Percentiles rank a stretch among this genome's conserved stretches.
These are phyloP conservation scores for Polytrichum commune DNA, from an alignment of 225 moss, liverwort and hornwort genomes.

Conservation along the genomic window DNA sequence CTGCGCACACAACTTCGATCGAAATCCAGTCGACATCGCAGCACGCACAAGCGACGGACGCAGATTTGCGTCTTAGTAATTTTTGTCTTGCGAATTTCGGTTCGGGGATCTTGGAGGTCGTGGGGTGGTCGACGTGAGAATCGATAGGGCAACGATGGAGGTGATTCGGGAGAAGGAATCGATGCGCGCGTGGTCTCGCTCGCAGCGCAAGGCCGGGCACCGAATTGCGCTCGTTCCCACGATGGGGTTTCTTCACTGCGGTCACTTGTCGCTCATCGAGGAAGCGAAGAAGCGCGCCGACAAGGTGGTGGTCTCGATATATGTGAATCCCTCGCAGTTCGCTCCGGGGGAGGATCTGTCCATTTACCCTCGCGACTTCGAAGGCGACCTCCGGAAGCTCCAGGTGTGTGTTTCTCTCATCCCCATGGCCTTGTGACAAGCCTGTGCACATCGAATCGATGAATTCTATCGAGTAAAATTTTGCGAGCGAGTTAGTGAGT, in stretches of 20 bases:
- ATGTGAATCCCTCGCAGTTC: slow-evolving; percentile 91
- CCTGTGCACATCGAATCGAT: neutral
- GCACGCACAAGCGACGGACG: no score
- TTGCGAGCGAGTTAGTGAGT: no score
- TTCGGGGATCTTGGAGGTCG: no score
- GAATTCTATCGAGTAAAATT: no score
- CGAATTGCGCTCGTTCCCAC: slow-evolving; percentile 79
- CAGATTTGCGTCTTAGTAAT: no score
- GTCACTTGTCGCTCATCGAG: slow-evolving; percentile 73
- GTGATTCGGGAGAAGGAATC: slow-evolving; percentile 66
- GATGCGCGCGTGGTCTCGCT: slow-evolving; percentile 85
- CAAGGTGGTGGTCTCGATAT: slow-evolving; percentile 82
- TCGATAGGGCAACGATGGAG: slow-evolving; percentile 34
- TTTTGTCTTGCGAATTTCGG: no score
- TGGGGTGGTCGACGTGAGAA: no score
- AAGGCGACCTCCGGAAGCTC: slow-evolving; percentile 76
- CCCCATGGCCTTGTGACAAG: neutral
- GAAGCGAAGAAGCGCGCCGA: slow-evolving; percentile 67
- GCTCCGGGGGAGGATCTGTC: slow-evolving; percentile 85
- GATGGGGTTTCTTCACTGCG: slow-evolving; percentile 87
- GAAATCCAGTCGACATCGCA: no score
- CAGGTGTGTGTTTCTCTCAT: slow-evolving; percentile 38
- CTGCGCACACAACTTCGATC: no score
- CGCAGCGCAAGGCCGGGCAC: slow-evolving; percentile 56
- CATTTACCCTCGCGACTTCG: slow-evolving; percentile 73